Conservation (phyloP, 179 eudicot genomes). For the Heliamphora pulchella region DNA sequence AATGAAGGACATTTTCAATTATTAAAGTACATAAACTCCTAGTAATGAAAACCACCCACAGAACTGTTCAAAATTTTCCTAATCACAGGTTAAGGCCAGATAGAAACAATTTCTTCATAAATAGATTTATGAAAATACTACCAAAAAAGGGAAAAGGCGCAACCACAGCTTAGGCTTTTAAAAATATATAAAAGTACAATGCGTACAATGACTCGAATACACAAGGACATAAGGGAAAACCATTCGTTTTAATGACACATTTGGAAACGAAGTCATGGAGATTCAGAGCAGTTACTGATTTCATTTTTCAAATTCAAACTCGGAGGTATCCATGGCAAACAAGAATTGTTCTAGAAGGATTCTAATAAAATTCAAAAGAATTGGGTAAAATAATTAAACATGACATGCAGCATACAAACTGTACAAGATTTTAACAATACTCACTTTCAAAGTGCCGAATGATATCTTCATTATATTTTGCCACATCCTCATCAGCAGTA, state of each 20-base stretch:
- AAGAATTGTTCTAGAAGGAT: neutral
- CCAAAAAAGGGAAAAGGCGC: neutral
- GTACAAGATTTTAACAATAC: neutral
- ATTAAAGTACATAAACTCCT: neutral
- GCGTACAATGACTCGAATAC: neutral
- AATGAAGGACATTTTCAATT: no score
- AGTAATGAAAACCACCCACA: neutral
- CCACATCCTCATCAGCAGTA: conserved; percentile 57
- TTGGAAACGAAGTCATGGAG: no score
- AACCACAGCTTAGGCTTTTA: neutral
- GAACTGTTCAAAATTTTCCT: no score
- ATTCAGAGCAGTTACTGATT: no score
- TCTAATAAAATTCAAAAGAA: neutral
- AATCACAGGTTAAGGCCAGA: neutral
- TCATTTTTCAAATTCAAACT: no score
- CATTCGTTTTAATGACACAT: no score
- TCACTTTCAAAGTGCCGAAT: conserved; percentile 51
- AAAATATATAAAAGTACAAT: neutral
- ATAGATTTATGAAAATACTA: neutral
- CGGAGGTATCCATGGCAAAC: neutral
- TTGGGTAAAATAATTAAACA: neutral
- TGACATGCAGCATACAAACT: neutral
- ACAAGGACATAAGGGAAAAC: neutral
- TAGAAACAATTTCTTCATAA: neutral
- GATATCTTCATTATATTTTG: conserved; percentile 45